Evolutionary conservation across 139 green algal genomes (phyloP), one percentile per base, ranked within the genome.

Genomic region (Bryopsis sp.): DNA sequence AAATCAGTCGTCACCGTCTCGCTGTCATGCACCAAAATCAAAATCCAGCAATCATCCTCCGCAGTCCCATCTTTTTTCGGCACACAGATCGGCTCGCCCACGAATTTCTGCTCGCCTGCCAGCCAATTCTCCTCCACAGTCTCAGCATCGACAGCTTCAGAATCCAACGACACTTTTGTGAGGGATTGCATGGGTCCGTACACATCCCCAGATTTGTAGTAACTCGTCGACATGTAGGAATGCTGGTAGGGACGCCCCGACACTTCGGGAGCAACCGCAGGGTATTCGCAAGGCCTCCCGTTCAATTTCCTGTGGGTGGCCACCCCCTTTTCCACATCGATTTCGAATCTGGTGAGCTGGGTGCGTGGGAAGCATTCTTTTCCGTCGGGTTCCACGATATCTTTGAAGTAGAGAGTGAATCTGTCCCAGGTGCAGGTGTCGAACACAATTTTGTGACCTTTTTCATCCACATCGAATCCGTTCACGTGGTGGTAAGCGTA

Each of bases 401-500:
- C 74, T 46, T 63, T 68, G 61, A 79, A 79, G 62, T 79, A 79
- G 3, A 79, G 50, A 0, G 47, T 79, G 60, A 79, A 79, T 47
- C 65, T 72, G 37, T 76, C 60, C 74, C 74, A 79, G 1, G 69
- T 79, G 61, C 70, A 76, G 34, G 74, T 79, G 50, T 79, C 74
- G 39, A 79, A 79, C 7, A 76, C 32, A 19, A 79, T 36, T 8
- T 76, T 73, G 2, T 48, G 61, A 8, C 70, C 74, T 28, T 69
- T 29, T 39, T 68, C 28, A 26, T 72, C 19, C 15, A 72, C 22
- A 34, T 79, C 70, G 28, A 76, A 79, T n/a, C 74, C 74, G 61
- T 79, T 79, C 4, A 79, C 61, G 68, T 79, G 74, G 37, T 79
- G 74, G 47, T 79, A 79, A 19, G 74, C 70, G 50, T 74, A 79